Percentiles rank a stretch among this genome's conserved stretches.
Evolutionary conservation across 2,329 filamentous ascomycete species (phyloP).

Genomic region (Chaetomiaceae sp.): DNA sequence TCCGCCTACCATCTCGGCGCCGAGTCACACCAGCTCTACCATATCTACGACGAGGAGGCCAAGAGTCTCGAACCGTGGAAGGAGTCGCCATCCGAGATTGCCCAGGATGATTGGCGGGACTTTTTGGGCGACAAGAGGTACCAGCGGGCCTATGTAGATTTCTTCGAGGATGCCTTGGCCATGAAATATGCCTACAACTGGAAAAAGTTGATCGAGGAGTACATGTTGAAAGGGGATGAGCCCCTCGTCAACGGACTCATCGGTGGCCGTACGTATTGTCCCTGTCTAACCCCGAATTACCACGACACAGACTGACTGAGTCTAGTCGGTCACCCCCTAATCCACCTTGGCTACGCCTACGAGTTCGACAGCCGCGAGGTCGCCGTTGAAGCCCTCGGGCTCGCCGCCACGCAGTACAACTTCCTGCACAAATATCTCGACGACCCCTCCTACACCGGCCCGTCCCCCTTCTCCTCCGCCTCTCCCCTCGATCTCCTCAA

Average conservation of each 20-base stretch:
- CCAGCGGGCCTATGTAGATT: slow-evolving; percentile 88
- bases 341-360: slow-evolving; percentile 90
- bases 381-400: slow-evolving; percentile 79
- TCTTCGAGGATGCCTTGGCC: slow-evolving; percentile 88
- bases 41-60: slow-evolving; percentile 74
- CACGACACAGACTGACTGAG: slow-evolving; percentile 27
- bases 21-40: slow-evolving; percentile 65
- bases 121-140: slow-evolving; percentile 75
- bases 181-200: slow-evolving; percentile 73
- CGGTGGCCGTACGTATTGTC: slow-evolving; percentile 61
- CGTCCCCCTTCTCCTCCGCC: slow-evolving; percentile 54
- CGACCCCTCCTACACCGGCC: slow-evolving; percentile 64
- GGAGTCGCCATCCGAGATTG: slow-evolving; percentile 80
- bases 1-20: slow-evolving; percentile 85
- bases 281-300: not conserved
- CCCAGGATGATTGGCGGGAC: slow-evolving; percentile 78
- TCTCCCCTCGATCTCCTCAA: slow-evolving; percentile 67
- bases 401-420: slow-evolving; percentile 57
- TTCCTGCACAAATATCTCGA: slow-evolving; percentile 66
- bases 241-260: slow-evolving; percentile 79
- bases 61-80: slow-evolving; percentile 73
- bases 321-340: slow-evolving; percentile 82
- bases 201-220: slow-evolving; percentile 71
- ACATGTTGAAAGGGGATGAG: slow-evolving; percentile 67
- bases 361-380: slow-evolving; percentile 82